phyloP scores from a whole-genome alignment of 345 rosid species.

The Streptanthus diversifolius region DNA sequence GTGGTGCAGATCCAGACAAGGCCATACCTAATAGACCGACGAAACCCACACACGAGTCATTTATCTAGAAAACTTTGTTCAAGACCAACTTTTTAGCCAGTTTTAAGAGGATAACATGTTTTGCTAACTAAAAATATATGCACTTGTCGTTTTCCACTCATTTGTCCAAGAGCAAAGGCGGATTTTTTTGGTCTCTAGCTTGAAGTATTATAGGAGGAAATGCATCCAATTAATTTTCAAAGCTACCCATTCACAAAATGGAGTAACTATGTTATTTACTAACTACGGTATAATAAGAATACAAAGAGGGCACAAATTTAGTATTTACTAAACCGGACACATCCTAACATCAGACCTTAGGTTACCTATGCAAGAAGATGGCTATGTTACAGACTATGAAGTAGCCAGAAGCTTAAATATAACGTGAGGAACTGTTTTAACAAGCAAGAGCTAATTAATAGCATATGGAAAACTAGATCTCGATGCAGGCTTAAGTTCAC shows the following conservation, averaged over 20 bases:
- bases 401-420: not conserved
- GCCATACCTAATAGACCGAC: conserved; percentile 63
- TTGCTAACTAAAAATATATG: not conserved
- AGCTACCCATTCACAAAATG: not conserved
- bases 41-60: conserved; percentile 5
- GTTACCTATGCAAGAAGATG: conserved; percentile 9
- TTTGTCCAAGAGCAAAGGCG: not conserved
- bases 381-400: not conserved
- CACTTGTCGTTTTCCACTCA: not conserved
- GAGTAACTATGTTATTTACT: not conserved
- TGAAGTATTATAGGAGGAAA: not conserved
- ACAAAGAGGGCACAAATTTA: not conserved
- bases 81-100: conserved; percentile 1
- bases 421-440: not conserved
- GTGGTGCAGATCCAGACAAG: conserved; percentile 91
- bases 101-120: not conserved
- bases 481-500: not conserved
- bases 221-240: not conserved
- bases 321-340: not conserved
- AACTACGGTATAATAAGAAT: not conserved
- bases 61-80: not conserved
- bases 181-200: not conserved
- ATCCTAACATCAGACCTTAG: not conserved
- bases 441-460: not conserved
- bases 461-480: not conserved